A percentile compares a stretch with the other conserved stretches of the same genome.
phyloP scores from a whole-genome alignment of 306 rosid genomes.

The Calophaca sinica region DNA sequence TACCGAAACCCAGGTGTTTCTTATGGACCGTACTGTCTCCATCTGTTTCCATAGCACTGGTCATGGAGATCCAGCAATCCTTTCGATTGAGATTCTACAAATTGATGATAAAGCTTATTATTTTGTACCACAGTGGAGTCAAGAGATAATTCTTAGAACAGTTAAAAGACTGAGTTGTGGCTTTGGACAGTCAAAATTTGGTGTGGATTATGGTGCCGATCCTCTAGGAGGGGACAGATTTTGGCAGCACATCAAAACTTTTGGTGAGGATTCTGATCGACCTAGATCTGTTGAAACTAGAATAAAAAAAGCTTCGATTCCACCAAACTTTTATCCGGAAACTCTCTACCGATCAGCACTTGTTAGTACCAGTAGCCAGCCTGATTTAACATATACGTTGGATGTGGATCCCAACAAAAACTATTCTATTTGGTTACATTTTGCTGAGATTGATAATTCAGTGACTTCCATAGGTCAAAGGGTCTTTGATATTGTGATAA shows the following conservation, averaged over 20 bases:
- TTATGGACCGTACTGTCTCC: slow-evolving; percentile 72
- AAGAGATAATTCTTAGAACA: slow-evolving; percentile 75
- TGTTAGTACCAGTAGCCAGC: slow-evolving; percentile 68
- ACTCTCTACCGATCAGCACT: slow-evolving; percentile 81
- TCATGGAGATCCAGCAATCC: slow-evolving; percentile 98
- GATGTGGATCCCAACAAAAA: slow-evolving; percentile 91
- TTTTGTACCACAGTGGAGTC: slow-evolving; percentile 62
- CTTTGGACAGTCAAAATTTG: slow-evolving; percentile 75
- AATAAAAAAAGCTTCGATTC: slow-evolving; percentile 67
- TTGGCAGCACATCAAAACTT: slow-evolving; percentile 65
- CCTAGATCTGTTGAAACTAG: slow-evolving; percentile 69
- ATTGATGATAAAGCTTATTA: slow-evolving; percentile 72
- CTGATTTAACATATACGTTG: slow-evolving; percentile 69
- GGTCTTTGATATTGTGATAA: slow-evolving; percentile 78
- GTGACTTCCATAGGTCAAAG: slow-evolving; percentile 70
- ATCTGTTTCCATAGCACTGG: slow-evolving; percentile 97
- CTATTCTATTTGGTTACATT: slow-evolving; percentile 94
- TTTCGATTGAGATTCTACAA: slow-evolving; percentile 94
- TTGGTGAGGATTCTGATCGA: slow-evolving; percentile 67
- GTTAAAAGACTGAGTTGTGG: slow-evolving; percentile 85
- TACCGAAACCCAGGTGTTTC: slow-evolving; percentile 75
- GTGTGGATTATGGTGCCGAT: slow-evolving; percentile 66
- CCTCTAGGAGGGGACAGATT: slow-evolving; percentile 92
- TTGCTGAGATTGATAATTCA: slow-evolving; percentile 82
- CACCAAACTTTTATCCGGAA: slow-evolving; percentile 93